Conservation (phyloP, 1,139 yeast species). For the Candida sp. region DNA sequence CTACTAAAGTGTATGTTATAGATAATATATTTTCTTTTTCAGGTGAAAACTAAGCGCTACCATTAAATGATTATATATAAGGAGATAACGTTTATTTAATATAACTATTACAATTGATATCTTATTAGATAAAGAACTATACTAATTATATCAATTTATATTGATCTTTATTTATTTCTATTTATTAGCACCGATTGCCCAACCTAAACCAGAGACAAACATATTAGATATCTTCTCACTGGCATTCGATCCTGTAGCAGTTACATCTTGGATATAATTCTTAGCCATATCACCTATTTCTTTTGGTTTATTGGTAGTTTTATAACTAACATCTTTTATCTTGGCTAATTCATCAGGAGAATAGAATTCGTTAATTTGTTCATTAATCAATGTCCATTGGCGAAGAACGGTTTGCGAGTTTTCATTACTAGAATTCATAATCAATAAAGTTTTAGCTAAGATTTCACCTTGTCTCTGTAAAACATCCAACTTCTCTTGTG, state of each 20-base stretch:
- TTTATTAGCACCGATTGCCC: constrained; percentile 62
- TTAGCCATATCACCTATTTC: constrained; percentile 19
- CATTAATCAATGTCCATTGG: constrained; percentile 36
- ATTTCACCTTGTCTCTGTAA: constrained; percentile 45
- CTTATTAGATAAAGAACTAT: no score
- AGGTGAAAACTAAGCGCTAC: neutral
- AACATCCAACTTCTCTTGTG: constrained; percentile 15
- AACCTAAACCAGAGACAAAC: constrained; percentile 57
- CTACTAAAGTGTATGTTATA: neutral
- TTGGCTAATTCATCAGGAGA: constrained; percentile 7
- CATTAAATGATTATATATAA: neutral
- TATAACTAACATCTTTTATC: constrained; percentile 4
- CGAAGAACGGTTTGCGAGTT: constrained; percentile 29
- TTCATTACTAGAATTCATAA: constrained; percentile 18
- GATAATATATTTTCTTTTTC: neutral
- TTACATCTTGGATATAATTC: constrained; percentile 31
- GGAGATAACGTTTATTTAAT: no score
- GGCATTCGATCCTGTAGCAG: constrained; percentile 32
- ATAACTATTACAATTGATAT: no score
- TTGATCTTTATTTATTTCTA: neutral
- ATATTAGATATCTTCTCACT: constrained; percentile 51
- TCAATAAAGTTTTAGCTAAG: constrained; percentile 41
- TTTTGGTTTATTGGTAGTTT: constrained; percentile 5
- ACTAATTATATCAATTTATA: no score
- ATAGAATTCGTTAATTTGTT: constrained; percentile 21